Percentiles rank a stretch among this genome's conserved stretches.
These are phyloP conservation scores for Erucastrum elatum DNA, from an alignment of 345 rosid genomes.

Conservation along the genomic window DNA sequence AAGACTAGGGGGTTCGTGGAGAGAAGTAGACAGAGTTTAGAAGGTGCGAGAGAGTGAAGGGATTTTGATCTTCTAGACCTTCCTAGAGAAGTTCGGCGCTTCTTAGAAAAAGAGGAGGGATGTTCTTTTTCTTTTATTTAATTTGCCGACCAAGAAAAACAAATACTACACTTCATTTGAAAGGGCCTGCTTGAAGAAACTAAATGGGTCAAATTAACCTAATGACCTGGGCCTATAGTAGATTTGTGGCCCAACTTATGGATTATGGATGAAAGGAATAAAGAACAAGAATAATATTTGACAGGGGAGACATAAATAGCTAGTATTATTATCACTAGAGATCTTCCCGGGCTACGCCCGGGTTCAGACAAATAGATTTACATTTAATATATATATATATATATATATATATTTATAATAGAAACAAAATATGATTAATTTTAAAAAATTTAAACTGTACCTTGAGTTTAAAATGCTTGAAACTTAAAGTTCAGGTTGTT, in stretches of 20 bases:
- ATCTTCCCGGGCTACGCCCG: not conserved
- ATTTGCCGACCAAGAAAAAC: not conserved
- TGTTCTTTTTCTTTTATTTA: not conserved
- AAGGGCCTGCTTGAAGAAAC: not conserved
- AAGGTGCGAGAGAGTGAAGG: slow-evolving; percentile 28
- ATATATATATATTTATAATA: no score
- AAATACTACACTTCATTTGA: not conserved
- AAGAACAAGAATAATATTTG: no score
- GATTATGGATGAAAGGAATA: no score
- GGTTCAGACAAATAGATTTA: not conserved
- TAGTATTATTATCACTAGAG: not conserved
- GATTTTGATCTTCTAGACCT: slow-evolving; percentile 47
- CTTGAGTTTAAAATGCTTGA: not conserved
- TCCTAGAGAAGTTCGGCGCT: slow-evolving; percentile 40
- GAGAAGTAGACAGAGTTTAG: slow-evolving; percentile 1
- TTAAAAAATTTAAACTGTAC: not conserved
- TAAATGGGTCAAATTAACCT: not conserved
- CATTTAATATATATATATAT: no score
- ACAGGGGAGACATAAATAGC: no score
- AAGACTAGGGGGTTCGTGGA: slow-evolving; percentile 3
- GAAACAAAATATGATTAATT: no score
- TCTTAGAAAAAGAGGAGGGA: slow-evolving; percentile 25
- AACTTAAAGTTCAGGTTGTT: not conserved
- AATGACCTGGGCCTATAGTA: not conserved
- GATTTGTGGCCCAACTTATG: not conserved